Evolutionary conservation across 2,329 filamentous ascomycete genomes (phyloP).

Genomic region (Apiospora saccharicola): DNA sequence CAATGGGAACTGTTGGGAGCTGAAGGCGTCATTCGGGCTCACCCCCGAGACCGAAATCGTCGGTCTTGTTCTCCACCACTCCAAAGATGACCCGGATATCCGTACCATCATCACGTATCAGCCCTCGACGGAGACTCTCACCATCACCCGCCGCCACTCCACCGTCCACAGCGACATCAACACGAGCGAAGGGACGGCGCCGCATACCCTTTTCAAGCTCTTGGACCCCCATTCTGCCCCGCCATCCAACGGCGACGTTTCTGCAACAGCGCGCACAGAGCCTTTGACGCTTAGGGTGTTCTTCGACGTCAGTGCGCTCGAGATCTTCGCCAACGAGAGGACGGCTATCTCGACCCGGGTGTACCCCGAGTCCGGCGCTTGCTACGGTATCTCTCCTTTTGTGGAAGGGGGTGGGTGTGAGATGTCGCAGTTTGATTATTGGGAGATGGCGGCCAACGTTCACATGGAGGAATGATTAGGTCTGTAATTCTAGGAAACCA

Average conservation of each 20-base stretch:
- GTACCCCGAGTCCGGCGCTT: background rate
- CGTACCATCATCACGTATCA: background rate
- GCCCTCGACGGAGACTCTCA: background rate
- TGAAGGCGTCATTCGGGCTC: background rate
- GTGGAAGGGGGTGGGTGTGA: background rate
- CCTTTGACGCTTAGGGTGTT: background rate
- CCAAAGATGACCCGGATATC: background rate
- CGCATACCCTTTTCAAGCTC: background rate
- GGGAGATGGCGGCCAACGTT: background rate
- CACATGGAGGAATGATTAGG: background rate
- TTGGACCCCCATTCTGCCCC: background rate
- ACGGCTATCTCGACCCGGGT: background rate
- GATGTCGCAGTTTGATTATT: background rate
- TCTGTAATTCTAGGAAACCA: background rate
- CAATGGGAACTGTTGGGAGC: background rate
- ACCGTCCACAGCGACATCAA: background rate
- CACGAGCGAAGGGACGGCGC: background rate
- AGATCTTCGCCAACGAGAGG: background rate
- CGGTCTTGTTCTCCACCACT: background rate
- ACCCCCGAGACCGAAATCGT: background rate
- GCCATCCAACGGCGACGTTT: background rate
- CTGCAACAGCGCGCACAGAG: background rate
- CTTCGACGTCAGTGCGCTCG: conserved; percentile 6
- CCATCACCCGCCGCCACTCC: background rate
- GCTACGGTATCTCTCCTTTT: background rate